Evolutionary conservation across 495 filamentous ascomycete genomes (phyloP), one percentile per base, ranked within the genome.

Genomic region (Neurospora hispaniola): DNA sequence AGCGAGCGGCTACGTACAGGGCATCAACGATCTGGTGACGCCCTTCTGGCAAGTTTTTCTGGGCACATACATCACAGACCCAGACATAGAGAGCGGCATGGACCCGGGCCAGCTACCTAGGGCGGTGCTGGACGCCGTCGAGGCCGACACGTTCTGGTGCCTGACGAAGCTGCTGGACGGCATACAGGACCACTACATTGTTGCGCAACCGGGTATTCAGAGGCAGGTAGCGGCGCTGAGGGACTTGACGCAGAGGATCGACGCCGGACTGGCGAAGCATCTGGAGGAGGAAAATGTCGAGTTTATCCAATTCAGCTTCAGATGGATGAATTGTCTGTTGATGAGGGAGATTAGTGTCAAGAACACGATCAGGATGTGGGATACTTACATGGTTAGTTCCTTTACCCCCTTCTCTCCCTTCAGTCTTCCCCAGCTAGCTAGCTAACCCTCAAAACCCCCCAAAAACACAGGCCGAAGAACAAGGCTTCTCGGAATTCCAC

Each of bases 321-420:
- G 96, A 73, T 99, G 96, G 96, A 98, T 99, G 96, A 99, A 99
- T 77, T 99, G 96, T 78, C 87, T 99, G 73, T 85, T 99, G 75
- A 99, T 99, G 96, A 87, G 96, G 74, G 96, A 99, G 82, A 92
- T 99, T 73, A 97, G 90, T 80, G 93, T 99, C 48, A 92, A 90
- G 81, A 98, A 97, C 77, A 97, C 93, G 1, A 97, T 98, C 75
- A 86, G 96, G 74, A 99, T 99, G 96, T 99, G 96, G 96, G 96
- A 99, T 83, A 99, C 96, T 12, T 99, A 99, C 82, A 89, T 99
- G 86, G 94, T 97, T 83, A 76, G 89, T 80, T 14, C 7, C 38
- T 69, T 14, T 73, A 11, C 31, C 43, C 46, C 31, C 12, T 42
- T 14, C 41, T 12, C 41, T 43, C 20, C 44, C 27, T 31, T 31